Evolutionary conservation across 345 rosid genomes (phyloP), one percentile per base, ranked within the genome.

Genomic region (Eucalyptus microcorys): DNA sequence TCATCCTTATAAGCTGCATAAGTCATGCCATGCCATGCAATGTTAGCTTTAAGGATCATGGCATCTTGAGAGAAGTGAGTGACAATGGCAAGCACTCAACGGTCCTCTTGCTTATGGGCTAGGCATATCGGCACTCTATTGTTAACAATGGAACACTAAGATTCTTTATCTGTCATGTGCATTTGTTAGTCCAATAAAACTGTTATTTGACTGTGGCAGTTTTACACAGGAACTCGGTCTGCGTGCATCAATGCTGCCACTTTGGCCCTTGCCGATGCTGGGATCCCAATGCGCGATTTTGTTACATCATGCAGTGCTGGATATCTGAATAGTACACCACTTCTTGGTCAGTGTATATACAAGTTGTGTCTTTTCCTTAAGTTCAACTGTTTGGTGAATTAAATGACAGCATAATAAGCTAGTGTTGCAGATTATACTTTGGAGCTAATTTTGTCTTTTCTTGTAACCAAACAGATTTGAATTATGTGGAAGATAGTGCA

Each of bases 221-320:
- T 57, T 2, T 40, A 47, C 76, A 85, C 92, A 97, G 99, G 98
- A 90, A 97, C 99, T 87, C 93, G 99, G 91, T 95, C 98, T 64
- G 99, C 99, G 66, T 97, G 99, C 92, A 97, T 98, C 90, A 98
- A 98, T 94, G 99, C 99, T 30, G 99, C 99, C 34, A 95, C 97
- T 76, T 92, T 98, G 94, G 99, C 99, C 89, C 95, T 98, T 32
- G 97, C 98, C 45, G 99, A 98, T 93, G 99, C 99, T 57, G 99
- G 99, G 71, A 96, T 98, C 88, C 99, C 99, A n/a, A 97, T 98
- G 99, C 94, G 94, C 48, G 99, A 98, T 93, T 91, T 98, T 14
- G 98, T 95, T 87, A 96, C 98, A 87, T 98, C 99, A 1, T 98
- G 99, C 91, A 96, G 99, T 94, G 94, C 99, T 86, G 99, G 99